Percentiles rank a stretch among this genome's conserved stretches.
Conservation (phyloP, 1,284 basidiomycete species). For the Cryptococcus sp. region DNA sequence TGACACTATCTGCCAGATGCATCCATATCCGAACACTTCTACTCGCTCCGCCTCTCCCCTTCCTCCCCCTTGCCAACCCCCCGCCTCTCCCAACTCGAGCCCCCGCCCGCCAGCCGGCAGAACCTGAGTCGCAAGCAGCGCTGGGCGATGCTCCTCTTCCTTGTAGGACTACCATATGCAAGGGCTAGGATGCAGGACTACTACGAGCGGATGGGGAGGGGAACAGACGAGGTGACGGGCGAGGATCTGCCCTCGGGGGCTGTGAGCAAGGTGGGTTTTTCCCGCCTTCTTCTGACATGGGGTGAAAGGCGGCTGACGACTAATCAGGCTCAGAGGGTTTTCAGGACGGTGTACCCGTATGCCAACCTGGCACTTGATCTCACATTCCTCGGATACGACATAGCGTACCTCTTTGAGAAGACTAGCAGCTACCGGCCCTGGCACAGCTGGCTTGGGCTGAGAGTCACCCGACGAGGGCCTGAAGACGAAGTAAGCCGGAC, state of each 20-base stretch:
- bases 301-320: not conserved
- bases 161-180: conserved; percentile 85
- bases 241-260: not conserved
- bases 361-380: conserved; percentile 71
- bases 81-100: conserved; percentile 23
- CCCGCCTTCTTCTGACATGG: not conserved
- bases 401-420: conserved; percentile 85
- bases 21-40: conserved; percentile 48
- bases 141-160: conserved; percentile 67
- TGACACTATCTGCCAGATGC: no score
- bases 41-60: conserved; percentile 34
- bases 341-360: conserved; percentile 77
- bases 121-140: conserved; percentile 33
- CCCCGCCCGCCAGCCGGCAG: not conserved
- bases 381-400: conserved; percentile 77
- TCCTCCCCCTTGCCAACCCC: not conserved
- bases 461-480: conserved; percentile 46
- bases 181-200: conserved; percentile 84
- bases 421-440: conserved; percentile 89
- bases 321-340: conserved; percentile 51
- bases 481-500: conserved; percentile 21
- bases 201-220: conserved; percentile 85
- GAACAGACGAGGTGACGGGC: conserved; percentile 30
- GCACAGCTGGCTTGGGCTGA: conserved; percentile 77
- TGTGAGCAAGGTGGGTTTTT: not conserved